Conservation (phyloP, 2,329 filamentous ascomycete genomes). For the Apiospora arundinis region DNA sequence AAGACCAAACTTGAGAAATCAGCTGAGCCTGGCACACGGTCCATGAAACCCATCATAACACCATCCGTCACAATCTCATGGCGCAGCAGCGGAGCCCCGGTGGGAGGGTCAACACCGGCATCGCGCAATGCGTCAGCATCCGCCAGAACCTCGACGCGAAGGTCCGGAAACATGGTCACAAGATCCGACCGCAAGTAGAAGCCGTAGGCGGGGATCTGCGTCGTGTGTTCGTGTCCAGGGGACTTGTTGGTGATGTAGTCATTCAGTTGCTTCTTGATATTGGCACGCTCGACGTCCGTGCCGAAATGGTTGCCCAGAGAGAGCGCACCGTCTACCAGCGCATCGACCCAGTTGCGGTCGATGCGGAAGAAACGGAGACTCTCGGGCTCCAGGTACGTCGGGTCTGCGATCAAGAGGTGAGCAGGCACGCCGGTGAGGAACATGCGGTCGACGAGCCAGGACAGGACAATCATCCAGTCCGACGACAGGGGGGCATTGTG, state of each 20-base stretch:
- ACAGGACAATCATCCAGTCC: constrained; percentile 46
- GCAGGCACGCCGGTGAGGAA: constrained; percentile 46
- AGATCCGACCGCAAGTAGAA: constrained; percentile 47
- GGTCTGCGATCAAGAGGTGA: constrained; percentile 49
- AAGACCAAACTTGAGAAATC: constrained; percentile 40
- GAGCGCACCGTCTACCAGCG: constrained; percentile 51
- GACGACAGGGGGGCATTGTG: constrained; percentile 37
- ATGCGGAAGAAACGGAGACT: constrained; percentile 52
- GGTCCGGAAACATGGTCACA: constrained; percentile 46
- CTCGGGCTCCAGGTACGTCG: constrained; percentile 43
- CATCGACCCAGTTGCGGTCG: constrained; percentile 50
- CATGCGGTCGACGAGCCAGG: constrained; percentile 45
- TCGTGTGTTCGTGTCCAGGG: constrained; percentile 26
- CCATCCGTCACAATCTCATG: not conserved
- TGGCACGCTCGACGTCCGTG: constrained; percentile 36
- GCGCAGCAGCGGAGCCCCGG: not conserved
- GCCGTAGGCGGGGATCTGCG: constrained; percentile 46
- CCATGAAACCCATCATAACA: not conserved
- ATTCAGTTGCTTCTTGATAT: constrained; percentile 43
- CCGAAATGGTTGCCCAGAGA: constrained; percentile 47
- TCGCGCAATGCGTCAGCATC: constrained; percentile 29
- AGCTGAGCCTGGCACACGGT: constrained; percentile 29
- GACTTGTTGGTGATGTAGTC: constrained; percentile 33
- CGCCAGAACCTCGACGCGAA: constrained; percentile 34
- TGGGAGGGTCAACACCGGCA: not conserved